Evolutionary conservation across 345 rosid species (phyloP).

Genomic region (Noccaea bulbosa): DNA sequence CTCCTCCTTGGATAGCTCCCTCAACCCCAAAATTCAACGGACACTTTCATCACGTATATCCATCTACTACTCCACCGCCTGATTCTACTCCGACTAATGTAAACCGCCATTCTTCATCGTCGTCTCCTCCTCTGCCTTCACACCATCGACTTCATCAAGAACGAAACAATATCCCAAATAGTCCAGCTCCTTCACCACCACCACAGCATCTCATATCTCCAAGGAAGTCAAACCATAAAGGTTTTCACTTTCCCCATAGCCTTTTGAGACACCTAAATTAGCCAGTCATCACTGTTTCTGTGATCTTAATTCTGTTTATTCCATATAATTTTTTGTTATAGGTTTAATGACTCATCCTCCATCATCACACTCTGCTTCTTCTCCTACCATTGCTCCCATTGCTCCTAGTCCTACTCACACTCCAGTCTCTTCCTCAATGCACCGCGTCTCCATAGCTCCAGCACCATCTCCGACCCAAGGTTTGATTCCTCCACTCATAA

Average conservation of each 20-base stretch:
- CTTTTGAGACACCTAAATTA: slow-evolving; percentile 18
- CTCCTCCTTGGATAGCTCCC: slow-evolving; percentile 41
- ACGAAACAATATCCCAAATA: slow-evolving; percentile 39
- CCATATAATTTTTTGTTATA: slow-evolving; percentile 38
- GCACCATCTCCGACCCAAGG: slow-evolving; percentile 57
- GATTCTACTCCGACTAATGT: slow-evolving; percentile 43
- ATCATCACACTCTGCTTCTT: slow-evolving; percentile 50
- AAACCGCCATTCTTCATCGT: slow-evolving; percentile 41
- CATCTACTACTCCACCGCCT: slow-evolving; percentile 35
- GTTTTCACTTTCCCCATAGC: slow-evolving; percentile 35
- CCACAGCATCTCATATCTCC: slow-evolving; percentile 54
- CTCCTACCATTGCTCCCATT: slow-evolving; percentile 48
- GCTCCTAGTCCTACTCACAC: slow-evolving; percentile 48
- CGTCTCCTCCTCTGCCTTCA: slow-evolving; percentile 58
- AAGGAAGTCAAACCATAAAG: slow-evolving; percentile 50
- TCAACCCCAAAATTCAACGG: slow-evolving; percentile 18
- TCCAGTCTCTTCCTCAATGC: slow-evolving; percentile 47
- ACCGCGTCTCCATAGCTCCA: slow-evolving; percentile 50
- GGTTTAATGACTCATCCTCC: slow-evolving; percentile 59
- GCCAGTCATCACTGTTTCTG: slow-evolving; percentile 1
- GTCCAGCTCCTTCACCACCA: slow-evolving; percentile 54
- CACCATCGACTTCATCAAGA: slow-evolving; percentile 47
- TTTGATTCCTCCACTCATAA: slow-evolving; percentile 45
- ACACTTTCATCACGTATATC: slow-evolving; percentile 24
- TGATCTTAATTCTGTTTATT: slow-evolving; percentile 36